phyloP scores from a whole-genome alignment of 306 rosid genomes.

The Pyrus communis region DNA sequence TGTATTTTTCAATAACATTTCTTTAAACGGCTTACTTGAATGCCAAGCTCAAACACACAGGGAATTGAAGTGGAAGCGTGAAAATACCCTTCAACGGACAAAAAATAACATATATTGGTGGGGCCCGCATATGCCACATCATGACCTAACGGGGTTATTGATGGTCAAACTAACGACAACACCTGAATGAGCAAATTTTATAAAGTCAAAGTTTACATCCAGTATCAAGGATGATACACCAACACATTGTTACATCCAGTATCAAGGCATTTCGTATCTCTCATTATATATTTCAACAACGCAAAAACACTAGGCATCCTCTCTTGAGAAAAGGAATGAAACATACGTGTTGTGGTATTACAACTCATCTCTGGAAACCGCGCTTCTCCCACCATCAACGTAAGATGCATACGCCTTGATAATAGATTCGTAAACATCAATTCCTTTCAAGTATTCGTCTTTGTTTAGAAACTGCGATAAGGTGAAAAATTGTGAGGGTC shows the following conservation, averaged over 20 bases:
- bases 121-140: no score
- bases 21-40: no score
- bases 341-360: conserved; percentile 18
- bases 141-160: no score
- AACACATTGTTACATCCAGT: not conserved
- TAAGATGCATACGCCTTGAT: conserved; percentile 62
- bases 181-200: not conserved
- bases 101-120: no score
- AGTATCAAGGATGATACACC: no score
- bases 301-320: not conserved
- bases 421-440: conserved; percentile 54
- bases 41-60: no score
- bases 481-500: not conserved
- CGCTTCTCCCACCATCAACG: conserved; percentile 21
- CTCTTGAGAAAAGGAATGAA: not conserved
- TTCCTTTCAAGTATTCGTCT: conserved; percentile 84
- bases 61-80: no score
- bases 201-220: no score
- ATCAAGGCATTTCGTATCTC: not conserved
- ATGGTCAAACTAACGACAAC: no score
- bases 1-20: no score
- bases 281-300: conserved; percentile 5
- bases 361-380: conserved; percentile 56
- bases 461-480: conserved; percentile 65
- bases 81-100: no score